Percentiles rank a stretch among this genome's conserved stretches.
These are phyloP conservation scores for Paratinospora sagittata DNA, from an alignment of 164 flowering plant species.

Conservation along the genomic window DNA sequence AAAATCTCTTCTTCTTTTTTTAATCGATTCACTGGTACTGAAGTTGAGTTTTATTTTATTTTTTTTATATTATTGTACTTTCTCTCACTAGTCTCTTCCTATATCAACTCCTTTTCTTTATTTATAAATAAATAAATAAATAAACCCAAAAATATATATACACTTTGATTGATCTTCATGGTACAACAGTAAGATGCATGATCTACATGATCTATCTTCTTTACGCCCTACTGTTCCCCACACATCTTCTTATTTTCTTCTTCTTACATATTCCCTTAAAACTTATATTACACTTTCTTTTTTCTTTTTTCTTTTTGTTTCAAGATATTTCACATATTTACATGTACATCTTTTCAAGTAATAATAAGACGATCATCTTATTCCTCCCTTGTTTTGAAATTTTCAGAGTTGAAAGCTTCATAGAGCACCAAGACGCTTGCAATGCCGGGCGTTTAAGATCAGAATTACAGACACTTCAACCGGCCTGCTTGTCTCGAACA, in stretches of 20 bases:
- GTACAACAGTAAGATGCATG: no score
- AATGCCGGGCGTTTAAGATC: constrained; percentile 44
- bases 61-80: background rate
- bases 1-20: background rate
- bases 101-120: background rate
- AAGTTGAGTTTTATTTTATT: background rate
- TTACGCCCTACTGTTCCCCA: no score
- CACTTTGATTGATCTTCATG: background rate
- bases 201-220: no score
- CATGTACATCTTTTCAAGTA: background rate
- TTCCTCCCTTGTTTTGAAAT: background rate
- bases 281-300: no score
- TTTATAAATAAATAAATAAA: background rate
- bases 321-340: background rate
- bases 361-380: no score
- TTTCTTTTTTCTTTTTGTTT: no score
- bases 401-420: constrained; percentile 87
- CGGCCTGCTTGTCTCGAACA: constrained; percentile 57
- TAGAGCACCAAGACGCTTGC: constrained; percentile 93
- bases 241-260: no score
- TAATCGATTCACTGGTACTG: background rate
- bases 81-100: background rate
- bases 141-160: background rate
- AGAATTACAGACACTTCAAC: constrained; percentile 35
- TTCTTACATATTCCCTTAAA: no score